A percentile compares a stretch with the other conserved stretches of the same genome.
These are phyloP conservation scores for Sporothrix mexicana DNA, from an alignment of 2,329 filamentous ascomycete species.

Conservation along the genomic window DNA sequence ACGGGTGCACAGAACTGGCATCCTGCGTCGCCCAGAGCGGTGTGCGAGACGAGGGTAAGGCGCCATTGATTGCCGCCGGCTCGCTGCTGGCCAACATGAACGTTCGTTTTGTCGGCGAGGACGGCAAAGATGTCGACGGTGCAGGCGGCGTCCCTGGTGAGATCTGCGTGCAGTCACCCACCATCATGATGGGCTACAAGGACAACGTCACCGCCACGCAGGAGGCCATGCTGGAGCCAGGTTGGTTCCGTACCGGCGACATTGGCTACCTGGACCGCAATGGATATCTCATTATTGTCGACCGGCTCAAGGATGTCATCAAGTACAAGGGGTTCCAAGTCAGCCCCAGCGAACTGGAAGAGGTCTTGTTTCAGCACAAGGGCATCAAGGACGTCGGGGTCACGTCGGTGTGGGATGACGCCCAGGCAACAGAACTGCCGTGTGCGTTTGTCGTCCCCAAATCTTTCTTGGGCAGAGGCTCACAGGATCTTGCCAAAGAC, in stretches of 20 bases:
- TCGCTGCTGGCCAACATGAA: not conserved
- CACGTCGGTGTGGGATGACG: conserved; percentile 5
- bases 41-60: not conserved
- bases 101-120: not conserved
- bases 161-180: not conserved
- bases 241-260: conserved; percentile 2
- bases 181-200: conserved; percentile 19
- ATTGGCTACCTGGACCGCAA: conserved; percentile 52
- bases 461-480: not conserved
- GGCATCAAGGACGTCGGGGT: not conserved
- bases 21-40: not conserved
- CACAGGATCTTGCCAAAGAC: not conserved
- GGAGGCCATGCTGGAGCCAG: not conserved
- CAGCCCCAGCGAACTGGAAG: conserved; percentile 7
- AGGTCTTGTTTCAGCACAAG: not conserved
- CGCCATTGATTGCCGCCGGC: not conserved
- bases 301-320: conserved; percentile 63
- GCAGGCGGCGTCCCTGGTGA: not conserved
- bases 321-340: conserved; percentile 69
- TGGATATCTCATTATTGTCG: conserved; percentile 78
- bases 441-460: conserved; percentile 9
- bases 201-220: not conserved
- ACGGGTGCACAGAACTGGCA: conserved; percentile 3
- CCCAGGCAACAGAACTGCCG: not conserved
- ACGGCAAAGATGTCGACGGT: not conserved